Evolutionary conservation across 2,329 filamentous ascomycete species (phyloP), one percentile per base, ranked within the genome.

Genomic region (Pyrenochaeta sp.): DNA sequence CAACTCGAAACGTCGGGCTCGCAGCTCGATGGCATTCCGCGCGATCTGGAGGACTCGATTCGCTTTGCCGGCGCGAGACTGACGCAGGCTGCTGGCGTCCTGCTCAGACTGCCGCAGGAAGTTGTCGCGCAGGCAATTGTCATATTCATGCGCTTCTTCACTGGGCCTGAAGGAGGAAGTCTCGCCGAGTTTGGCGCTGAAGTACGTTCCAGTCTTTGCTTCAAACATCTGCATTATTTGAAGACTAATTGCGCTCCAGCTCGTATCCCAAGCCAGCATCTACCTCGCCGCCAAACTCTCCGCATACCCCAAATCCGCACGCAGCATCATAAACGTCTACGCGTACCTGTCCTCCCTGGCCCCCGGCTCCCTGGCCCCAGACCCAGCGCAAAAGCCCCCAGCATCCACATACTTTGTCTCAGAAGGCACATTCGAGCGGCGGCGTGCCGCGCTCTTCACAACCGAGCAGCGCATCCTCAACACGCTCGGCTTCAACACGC

Each of bases 271-370:
- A 22, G 90, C 90, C 11, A 80, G 84, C 1, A 72, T 97, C 37
- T 97, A 90, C 75, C 79, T 96, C 37, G 82, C 85, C 17, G 83
- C 90, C 20, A 97, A 97, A 73, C 81, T 94, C 44, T 90, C 91
- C 17, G 83, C 89, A 3, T 79, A 83, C 35, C 87, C 91, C 1
- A 84, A 87, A 45, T 87, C 88, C 9, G 84, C 90, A 1, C 85
- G 91, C 55, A 91, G 91, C 55, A 77, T 96, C 26, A 81, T 91
- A 46, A 94, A 92, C 66, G 87, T 93, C 47, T 96, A 95, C 72
- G 81, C 84, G 26, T 96, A 93, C 70, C 84, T 97, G 4, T 74
- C 85, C 26, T 89, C 87, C 0, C 69, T 81, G 1, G 73, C 76
- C 17, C 86, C 85, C 0, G 75, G 80, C 0, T 79, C 82, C 67